Base-by-base conservation (phyloP, 129 eudicot genomes). In the Calendula officinalis region DNA sequence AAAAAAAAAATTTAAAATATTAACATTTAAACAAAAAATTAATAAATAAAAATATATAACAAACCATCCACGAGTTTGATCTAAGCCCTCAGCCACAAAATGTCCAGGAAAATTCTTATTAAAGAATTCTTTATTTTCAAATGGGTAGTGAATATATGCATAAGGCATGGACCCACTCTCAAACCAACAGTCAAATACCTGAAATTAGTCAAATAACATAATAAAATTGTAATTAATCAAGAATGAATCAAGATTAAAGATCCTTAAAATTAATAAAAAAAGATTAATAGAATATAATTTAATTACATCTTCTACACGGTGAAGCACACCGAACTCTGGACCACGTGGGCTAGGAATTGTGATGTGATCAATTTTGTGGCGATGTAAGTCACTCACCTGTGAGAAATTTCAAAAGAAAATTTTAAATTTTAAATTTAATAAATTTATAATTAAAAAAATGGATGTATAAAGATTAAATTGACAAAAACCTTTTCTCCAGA, bases 121-220 rank as follows among this genome's bases (percentile, higher is more conserved):
- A 12, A 90, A 90, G 9, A 86, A 78, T 56, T 86, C 84, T 55
- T 73, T 81, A 62, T 90, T 90, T 56, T 90, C 97, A 81, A 90
- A 90, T 8, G 97, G 97, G 63, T 90, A 90, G 66, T 90, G 97
- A 66, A 90, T 86, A 60, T 90, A 86, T 9, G 97, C 97, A 70
- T 83, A 90, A 49, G 97, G 97, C 97, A 90, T 90, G 63, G 97
- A 85, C 49, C 97, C 97, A 72, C 97, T 90, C 78, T 90, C 97
- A 62, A 90, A 90, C 97, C 97, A 90, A 80, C 97, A 90, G 73
- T 86, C 97, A 69, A 90, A 90, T 8, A 90, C 92, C 92, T 85
- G 82, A 51, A 72, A 53, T 46, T 11, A 65, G 30, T 35, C n/a
- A 66, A 37, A 12, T 7, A 38, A 30, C n/a, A 7, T 30, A 6